Evolutionary conservation across 768 basidiomycete genomes (phyloP).

Genomic region (button mushroom (Agaricus bisporus)): DNA sequence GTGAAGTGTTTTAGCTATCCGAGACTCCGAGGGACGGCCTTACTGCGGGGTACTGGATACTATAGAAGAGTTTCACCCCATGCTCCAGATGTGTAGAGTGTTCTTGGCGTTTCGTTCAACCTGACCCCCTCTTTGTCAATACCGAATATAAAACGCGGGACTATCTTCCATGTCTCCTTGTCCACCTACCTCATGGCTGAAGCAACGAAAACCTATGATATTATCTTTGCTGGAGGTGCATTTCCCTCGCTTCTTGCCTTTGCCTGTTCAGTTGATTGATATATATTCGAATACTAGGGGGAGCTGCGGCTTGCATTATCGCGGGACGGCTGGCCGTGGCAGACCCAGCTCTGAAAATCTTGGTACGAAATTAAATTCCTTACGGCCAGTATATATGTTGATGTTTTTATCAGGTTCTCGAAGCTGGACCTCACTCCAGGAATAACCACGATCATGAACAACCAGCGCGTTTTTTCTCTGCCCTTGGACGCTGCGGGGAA

Average conservation of each 20-base stretch:
- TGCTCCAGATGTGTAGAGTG: too few species aligned
- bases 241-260: not conserved
- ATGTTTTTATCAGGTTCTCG: conserved; percentile 35
- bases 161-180: not conserved
- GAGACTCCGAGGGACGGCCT: too few species aligned
- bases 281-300: conserved; percentile 28
- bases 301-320: conserved; percentile 49
- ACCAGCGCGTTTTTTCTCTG: too few species aligned
- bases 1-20: too few species aligned
- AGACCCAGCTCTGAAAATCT: conserved; percentile 48
- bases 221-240: conserved; percentile 55
- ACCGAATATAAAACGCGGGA: too few species aligned
- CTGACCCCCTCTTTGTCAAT: too few species aligned
- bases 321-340: conserved; percentile 50
- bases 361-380: conserved; percentile 24
- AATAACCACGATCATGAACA: conserved; percentile 43
- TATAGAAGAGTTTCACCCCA: too few species aligned
- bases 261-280: not conserved
- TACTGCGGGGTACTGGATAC: too few species aligned
- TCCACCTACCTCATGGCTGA: not conserved
- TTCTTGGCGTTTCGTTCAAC: too few species aligned
- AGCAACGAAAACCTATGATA: conserved; percentile 25
- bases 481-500: conserved; percentile 28
- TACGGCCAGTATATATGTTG: not conserved
- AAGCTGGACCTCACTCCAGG: conserved; percentile 48